phyloP scores from a whole-genome alignment of 1,139 yeast species.

The Williopsis jadinii region DNA sequence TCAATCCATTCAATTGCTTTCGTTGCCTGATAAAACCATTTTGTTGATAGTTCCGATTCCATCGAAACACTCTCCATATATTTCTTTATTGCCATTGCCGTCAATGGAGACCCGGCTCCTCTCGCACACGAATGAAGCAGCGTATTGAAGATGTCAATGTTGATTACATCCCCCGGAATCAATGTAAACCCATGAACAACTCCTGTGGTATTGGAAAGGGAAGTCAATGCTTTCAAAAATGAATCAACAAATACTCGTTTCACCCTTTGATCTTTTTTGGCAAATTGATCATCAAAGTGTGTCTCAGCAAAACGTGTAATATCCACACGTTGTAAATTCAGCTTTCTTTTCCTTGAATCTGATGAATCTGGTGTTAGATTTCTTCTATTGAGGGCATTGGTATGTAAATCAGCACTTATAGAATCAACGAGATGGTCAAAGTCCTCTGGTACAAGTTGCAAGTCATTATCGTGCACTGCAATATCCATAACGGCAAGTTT shows the following conservation, averaged over 20 bases:
- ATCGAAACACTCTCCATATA: background rate
- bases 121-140: constrained; percentile 13
- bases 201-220: constrained; percentile 14
- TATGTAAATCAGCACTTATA: constrained; percentile 3
- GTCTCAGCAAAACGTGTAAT: constrained; percentile 1
- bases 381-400: constrained; percentile 6
- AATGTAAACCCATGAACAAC: constrained; percentile 10
- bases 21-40: too few relatives aligned
- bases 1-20: too few relatives aligned
- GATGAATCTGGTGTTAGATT: background rate
- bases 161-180: constrained; percentile 3
- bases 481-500: background rate
- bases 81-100: background rate
- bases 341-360: constrained; percentile 7
- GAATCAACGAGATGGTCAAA: constrained; percentile 8
- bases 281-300: constrained; percentile 1
- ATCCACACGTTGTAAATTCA: constrained; percentile 12
- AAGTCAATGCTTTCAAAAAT: constrained; percentile 7
- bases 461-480: background rate
- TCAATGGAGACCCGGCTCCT: constrained; percentile 4
- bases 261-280: background rate
- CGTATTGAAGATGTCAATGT: constrained; percentile 6
- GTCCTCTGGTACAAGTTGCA: constrained; percentile 2
- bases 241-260: constrained; percentile 10
- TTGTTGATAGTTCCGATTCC: too few relatives aligned